Conservation (phyloP, 2,329 filamentous ascomycete species). For the Stemphylium vesicarium region DNA sequence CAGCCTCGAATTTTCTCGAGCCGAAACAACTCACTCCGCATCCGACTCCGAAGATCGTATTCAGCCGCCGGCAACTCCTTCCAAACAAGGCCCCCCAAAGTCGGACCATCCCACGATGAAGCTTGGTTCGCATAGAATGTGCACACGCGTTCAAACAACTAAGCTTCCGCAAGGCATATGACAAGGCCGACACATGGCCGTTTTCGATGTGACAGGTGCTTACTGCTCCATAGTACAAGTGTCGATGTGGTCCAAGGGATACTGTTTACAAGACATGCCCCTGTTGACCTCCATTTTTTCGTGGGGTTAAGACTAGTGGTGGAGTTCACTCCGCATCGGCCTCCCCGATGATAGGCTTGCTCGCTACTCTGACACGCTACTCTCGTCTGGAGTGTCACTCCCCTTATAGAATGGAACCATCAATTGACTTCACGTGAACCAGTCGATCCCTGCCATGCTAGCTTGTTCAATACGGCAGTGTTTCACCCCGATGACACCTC, state of each 20-base stretch:
- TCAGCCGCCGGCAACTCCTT: background rate
- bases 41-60: background rate
- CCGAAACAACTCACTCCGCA: background rate
- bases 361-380: background rate
- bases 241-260: background rate
- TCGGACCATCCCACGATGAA: constrained; percentile 8
- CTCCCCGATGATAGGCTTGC: background rate
- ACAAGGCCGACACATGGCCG: constrained; percentile 9
- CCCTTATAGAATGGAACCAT: too few relatives aligned
- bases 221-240: background rate
- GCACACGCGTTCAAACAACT: background rate
- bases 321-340: background rate
- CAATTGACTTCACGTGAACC: too few relatives aligned
- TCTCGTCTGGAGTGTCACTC: background rate
- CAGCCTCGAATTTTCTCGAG: too few relatives aligned
- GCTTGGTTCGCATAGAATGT: constrained; percentile 5
- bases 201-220: background rate
- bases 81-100: background rate
- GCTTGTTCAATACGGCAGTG: too few relatives aligned
- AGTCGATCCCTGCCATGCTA: too few relatives aligned
- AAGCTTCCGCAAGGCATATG: constrained; percentile 13
- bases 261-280: background rate
- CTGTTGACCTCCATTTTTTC: background rate
- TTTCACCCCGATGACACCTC: too few relatives aligned
- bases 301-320: background rate